Base-by-base conservation (phyloP, 768 basidiomycete species). In the Sarcomyxa edulis region DNA sequence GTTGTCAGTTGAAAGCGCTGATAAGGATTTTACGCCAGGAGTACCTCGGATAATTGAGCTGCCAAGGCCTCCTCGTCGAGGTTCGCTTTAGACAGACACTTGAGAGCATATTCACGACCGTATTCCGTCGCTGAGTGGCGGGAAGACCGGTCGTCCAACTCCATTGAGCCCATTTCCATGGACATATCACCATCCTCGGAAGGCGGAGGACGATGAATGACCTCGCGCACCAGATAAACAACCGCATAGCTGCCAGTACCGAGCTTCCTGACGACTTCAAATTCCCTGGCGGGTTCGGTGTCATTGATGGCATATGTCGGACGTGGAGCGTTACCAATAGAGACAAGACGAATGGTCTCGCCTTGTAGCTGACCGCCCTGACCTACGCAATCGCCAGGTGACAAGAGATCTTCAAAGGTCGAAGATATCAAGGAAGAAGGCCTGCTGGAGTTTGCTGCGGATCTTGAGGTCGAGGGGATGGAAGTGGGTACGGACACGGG, bases 1-100 rank as follows among this genome's bases (percentile, higher is more conserved):
- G 38, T 40, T 46, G 40, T 44, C 43, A 22, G 28, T 20, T 14
- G 39, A 14, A 9, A 36, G 27, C n/a, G n/a, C n/a, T n/a, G 29
- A 62, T 11, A 18, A 7, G 23, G 21, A 29, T 18, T 38, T 38
- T 18, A 36, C 27, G 35, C n/a, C n/a, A n/a, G 15, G 23, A 65
- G 27, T 47, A 86, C 88, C 78, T 98, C 95, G 51, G 89, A 79
- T 66, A 95, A 75, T 64, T 98, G 96, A 5, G 93, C 80, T 23
- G 73, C 77, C 51, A 96, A 69, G 48, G 86, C 84, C 37, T 95
- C 93, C 49, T 83, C 75, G 62, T 89, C 81, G 45, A 96, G 81
- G 68, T 97, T 85, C 37, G 83, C 85, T 64, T 97, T 98, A 58
- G 89, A 91, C 47, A 98, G 70, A 61, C 90, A 87, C 72, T 99